phyloP scores from a whole-genome alignment of 495 filamentous ascomycete species.

The Penicillium longicatenatum region DNA sequence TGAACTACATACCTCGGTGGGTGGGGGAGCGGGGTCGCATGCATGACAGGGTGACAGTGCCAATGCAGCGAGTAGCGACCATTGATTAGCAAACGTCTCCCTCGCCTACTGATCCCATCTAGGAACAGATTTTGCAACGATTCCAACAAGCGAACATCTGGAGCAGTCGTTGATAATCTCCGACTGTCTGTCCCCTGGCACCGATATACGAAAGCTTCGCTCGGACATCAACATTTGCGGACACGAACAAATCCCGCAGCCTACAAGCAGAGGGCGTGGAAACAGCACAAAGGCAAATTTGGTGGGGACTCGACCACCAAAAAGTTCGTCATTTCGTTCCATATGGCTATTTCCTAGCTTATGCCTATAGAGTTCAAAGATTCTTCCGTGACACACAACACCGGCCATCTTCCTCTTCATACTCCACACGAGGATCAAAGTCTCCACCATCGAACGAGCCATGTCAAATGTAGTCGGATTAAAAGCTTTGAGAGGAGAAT shows the following conservation, averaged over 20 bases:
- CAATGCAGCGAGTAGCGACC: background rate
- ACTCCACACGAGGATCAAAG: too few species aligned
- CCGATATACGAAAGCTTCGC: background rate
- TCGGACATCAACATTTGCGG: too few species aligned
- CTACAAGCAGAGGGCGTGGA: background rate
- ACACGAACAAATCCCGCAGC: background rate
- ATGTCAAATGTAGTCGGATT: too few species aligned
- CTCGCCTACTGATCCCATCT: background rate
- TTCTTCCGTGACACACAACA: too few species aligned
- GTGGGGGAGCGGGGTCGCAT: background rate
- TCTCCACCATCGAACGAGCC: too few species aligned
- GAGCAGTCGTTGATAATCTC: background rate
- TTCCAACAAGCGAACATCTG: background rate
- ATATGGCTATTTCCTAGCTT: background rate
- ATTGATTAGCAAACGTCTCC: background rate
- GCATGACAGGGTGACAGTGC: background rate
- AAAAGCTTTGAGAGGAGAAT: too few species aligned
- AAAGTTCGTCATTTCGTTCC: background rate
- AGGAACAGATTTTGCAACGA: background rate
- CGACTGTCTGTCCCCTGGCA: background rate
- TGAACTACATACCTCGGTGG: background rate
- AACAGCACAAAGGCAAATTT: background rate
- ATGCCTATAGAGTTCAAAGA: too few species aligned
- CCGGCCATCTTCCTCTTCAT: too few species aligned
- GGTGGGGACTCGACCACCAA: background rate